These are phyloP conservation scores for Boletus barrowsii DNA, from an alignment of 768 basidiomycete species.

Conservation along the genomic window DNA sequence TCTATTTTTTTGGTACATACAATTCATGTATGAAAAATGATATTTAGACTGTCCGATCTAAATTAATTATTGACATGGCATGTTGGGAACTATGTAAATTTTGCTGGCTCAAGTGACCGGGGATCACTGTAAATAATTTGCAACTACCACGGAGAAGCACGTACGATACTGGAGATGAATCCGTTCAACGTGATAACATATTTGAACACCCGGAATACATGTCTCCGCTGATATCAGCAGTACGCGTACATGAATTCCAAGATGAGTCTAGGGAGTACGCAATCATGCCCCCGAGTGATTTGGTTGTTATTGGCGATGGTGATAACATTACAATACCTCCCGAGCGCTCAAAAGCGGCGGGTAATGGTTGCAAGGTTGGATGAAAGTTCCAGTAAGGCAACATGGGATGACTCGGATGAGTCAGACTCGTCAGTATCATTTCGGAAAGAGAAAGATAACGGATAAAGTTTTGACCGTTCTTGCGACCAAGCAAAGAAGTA, in stretches of 20 bases:
- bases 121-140: too few species aligned
- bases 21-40: too few species aligned
- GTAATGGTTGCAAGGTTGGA: background rate
- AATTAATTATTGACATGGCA: too few species aligned
- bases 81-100: too few species aligned
- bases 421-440: background rate
- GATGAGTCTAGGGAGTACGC: background rate
- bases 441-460: background rate
- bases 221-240: background rate
- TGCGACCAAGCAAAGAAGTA: background rate
- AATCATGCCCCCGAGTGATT: background rate
- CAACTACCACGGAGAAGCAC: background rate
- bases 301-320: too few species aligned
- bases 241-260: background rate
- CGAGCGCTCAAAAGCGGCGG: background rate
- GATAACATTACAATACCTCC: background rate
- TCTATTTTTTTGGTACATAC: too few species aligned
- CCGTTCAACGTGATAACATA: background rate
- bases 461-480: background rate
- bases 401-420: too few species aligned
- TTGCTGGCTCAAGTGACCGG: too few species aligned
- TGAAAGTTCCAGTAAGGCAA: background rate
- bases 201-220: background rate
- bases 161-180: background rate
- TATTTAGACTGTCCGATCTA: too few species aligned